Evolutionary conservation across 1,284 basidiomycete species (phyloP).

Genomic region (Fomitopsis palustris): DNA sequence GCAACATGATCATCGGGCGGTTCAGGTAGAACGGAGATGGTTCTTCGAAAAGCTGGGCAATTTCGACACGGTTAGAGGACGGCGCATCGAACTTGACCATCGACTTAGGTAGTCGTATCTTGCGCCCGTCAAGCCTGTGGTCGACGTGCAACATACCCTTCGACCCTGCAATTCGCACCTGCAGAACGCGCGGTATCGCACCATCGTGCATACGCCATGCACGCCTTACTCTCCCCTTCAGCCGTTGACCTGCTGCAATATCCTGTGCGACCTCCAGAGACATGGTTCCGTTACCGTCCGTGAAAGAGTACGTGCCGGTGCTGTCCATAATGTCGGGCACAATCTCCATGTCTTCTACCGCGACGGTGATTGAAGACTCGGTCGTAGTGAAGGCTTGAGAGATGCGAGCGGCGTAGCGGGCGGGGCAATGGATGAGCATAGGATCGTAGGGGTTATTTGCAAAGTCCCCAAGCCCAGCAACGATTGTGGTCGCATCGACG

Average conservation of each 20-base stretch:
- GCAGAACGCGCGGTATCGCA: slow-evolving; percentile 46
- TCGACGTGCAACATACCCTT: slow-evolving; percentile 74
- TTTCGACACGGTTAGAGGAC: slow-evolving; percentile 56
- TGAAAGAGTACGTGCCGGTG: slow-evolving; percentile 42
- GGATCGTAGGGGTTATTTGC: slow-evolving; percentile 39
- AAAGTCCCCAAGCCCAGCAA: slow-evolving; percentile 51
- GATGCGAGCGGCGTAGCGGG: slow-evolving; percentile 69
- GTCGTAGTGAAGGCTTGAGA: slow-evolving; percentile 75
- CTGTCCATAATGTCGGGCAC: slow-evolving; percentile 42
- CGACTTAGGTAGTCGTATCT: slow-evolving; percentile 61
- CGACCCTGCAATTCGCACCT: slow-evolving; percentile 58
- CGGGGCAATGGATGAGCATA: slow-evolving; percentile 53
- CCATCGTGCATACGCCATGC: slow-evolving; percentile 25
- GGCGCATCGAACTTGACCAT: slow-evolving; percentile 74
- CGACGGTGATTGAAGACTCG: slow-evolving; percentile 50
- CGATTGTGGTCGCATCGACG: slow-evolving; percentile 44
- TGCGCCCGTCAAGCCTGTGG: slow-evolving; percentile 44
- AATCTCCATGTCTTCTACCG: slow-evolving; percentile 48
- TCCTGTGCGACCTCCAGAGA: slow-evolving; percentile 50
- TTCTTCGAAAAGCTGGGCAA: slow-evolving; percentile 59
- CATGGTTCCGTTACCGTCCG: slow-evolving; percentile 70
- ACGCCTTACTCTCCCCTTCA: slow-evolving; percentile 30
- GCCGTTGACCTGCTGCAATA: slow-evolving; percentile 44
- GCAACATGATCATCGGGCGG: slow-evolving; percentile 66
- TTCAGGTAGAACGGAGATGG: slow-evolving; percentile 60